Base-by-base conservation (phyloP, 192 early-diverging fungal genomes). In the Polychytrium aggregatum region DNA sequence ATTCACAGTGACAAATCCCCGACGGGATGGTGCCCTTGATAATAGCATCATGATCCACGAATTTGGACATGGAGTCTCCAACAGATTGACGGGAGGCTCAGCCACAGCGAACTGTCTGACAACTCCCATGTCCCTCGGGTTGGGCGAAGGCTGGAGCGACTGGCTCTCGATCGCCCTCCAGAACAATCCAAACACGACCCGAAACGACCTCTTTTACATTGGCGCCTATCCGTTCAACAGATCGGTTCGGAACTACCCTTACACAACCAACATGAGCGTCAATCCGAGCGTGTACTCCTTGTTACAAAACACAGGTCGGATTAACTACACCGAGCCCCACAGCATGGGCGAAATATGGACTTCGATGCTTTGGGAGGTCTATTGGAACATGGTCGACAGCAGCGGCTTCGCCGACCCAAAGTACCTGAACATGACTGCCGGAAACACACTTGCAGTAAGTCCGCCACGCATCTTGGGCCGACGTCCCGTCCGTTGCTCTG, bases 61-160 rank as follows among this genome's bases (percentile, higher is more conserved):
- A 60, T 67, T 70, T 55, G 58, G 55, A 11, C 82, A 84, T 62
- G 82, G 80, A 16, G 58, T 84, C 47, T 52, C 58, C 50, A 78
- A 67, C 65, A 75, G 82, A 26, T 60, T 84, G 48, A 82, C 80
- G 0, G 82, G 82, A 42, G 82, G 82, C n/a, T n/a, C n/a, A n/a
- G n/a, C n/a, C n/a, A n/a, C n/a, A n/a, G n/a, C n/a, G n/a, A n/a
- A n/a, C n/a, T 84, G 82, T 44, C 57, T 84, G 36, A 22, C 47
- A 13, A 65, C 47, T 35, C 58, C 55, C 50, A 75, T 77, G 57
- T 33, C 75, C 11, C 74, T 74, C 39, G 80, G 80, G 17, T 75
- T 82, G 76, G 80, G 76, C 41, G 76, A 83, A 60, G 81, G 81
- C 46, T 81, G 76, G 76, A 56, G 60, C 30, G 81, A 83, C 57